These are phyloP conservation scores for Acacia pycnantha DNA, from an alignment of 331 rosid genomes.

Conservation along the genomic window DNA sequence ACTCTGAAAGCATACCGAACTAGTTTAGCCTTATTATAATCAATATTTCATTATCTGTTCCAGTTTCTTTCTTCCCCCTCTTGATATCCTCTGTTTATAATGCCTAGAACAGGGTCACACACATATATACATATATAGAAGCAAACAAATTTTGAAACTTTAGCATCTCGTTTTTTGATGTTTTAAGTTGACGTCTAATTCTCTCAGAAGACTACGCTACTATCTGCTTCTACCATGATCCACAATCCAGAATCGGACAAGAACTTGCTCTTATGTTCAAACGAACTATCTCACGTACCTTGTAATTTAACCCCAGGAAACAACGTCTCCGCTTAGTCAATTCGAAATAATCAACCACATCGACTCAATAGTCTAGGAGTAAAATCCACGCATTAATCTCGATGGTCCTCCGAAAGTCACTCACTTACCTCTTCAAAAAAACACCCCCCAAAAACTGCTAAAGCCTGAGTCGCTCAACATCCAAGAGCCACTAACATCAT, in stretches of 20 bases:
- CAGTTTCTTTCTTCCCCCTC: no score
- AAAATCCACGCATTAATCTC: slow-evolving; percentile 22
- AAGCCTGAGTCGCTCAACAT: background rate
- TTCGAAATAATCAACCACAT: slow-evolving; percentile 8
- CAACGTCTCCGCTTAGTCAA: slow-evolving; percentile 23
- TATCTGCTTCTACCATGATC: slow-evolving; percentile 22
- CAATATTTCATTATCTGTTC: no score
- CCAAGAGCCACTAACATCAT: slow-evolving; percentile 9
- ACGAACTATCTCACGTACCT: background rate
- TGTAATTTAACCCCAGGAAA: background rate
- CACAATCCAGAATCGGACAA: background rate
- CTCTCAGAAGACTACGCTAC: slow-evolving; percentile 24
- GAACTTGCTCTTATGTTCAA: background rate
- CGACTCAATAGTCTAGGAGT: slow-evolving; percentile 6
- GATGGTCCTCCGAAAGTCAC: slow-evolving; percentile 5
- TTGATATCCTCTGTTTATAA: no score
- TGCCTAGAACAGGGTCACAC: no score
- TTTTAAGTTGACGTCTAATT: no score
- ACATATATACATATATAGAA: no score
- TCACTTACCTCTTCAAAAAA: slow-evolving; percentile 14
- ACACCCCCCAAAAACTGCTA: background rate
- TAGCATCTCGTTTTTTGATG: no score
- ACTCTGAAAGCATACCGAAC: no score
- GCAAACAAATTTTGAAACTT: no score
- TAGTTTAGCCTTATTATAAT: no score